Conservation (phyloP, 306 rosid genomes). For the Vicia villosa region DNA sequence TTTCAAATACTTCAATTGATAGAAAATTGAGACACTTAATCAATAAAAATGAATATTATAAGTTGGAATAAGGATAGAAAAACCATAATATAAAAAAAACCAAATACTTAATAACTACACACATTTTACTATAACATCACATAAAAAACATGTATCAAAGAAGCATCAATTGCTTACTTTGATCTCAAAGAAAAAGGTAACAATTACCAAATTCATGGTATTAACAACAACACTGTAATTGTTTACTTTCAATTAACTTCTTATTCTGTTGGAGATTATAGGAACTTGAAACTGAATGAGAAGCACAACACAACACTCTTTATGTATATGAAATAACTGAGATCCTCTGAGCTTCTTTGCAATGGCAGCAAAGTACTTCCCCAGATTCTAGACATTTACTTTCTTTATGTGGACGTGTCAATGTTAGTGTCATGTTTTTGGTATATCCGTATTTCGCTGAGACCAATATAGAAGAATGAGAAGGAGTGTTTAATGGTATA, state of each 20-base stretch:
- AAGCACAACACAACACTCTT: conserved; percentile 35
- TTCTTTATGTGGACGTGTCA: too few species aligned
- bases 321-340: conserved; percentile 46
- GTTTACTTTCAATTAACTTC: conserved; percentile 1
- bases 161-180: not conserved
- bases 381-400: too few species aligned
- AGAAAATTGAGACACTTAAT: not conserved
- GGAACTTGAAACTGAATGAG: conserved; percentile 41
- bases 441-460: too few species aligned
- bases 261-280: conserved; percentile 38
- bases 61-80: not conserved
- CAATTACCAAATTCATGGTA: conserved; percentile 15
- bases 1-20: not conserved
- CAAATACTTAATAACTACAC: too few species aligned
- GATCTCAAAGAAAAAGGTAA: conserved; percentile 24
- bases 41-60: conserved; percentile 4
- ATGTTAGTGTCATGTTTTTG: too few species aligned
- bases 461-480: too few species aligned
- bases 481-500: too few species aligned
- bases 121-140: not conserved
- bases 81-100: not conserved
- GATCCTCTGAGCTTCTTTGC: conserved; percentile 89
- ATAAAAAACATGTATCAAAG: not conserved
- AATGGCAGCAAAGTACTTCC: conserved; percentile 77
- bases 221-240: conserved; percentile 33